Evolutionary conservation across 2,329 filamentous ascomycete genomes (phyloP).

Genomic region (Claviceps humidiphila): DNA sequence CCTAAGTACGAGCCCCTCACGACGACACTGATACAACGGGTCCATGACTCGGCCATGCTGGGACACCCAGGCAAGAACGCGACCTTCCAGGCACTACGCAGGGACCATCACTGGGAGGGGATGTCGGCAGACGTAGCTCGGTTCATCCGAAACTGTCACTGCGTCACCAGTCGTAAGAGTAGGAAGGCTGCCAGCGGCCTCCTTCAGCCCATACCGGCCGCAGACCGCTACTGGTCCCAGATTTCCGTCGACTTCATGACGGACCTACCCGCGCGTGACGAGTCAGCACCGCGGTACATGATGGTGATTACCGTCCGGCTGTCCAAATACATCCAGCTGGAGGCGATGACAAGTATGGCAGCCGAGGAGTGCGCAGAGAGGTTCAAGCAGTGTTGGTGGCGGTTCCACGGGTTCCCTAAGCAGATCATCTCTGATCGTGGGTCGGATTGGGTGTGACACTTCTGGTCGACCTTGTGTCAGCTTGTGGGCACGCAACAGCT

Average conservation of each 20-base stretch:
- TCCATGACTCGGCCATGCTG: too few relatives aligned
- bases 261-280: not conserved
- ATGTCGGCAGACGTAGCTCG: not conserved
- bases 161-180: not conserved
- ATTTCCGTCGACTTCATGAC: not conserved
- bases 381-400: too few relatives aligned
- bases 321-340: not conserved
- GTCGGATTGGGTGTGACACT: not conserved
- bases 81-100: too few relatives aligned
- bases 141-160: not conserved
- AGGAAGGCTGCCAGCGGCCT: too few relatives aligned
- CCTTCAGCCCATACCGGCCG: too few relatives aligned
- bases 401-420: too few relatives aligned
- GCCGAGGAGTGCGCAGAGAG: too few relatives aligned
- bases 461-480: not conserved
- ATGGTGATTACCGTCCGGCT: not conserved
- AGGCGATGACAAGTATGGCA: too few relatives aligned
- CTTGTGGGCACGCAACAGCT: not conserved
- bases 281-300: not conserved
- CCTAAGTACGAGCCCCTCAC: too few relatives aligned
- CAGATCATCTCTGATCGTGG: too few relatives aligned
- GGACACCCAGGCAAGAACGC: not conserved
- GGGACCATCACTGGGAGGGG: not conserved
- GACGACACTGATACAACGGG: too few relatives aligned
- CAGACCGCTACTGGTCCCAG: not conserved